A percentile compares a stretch with the other conserved stretches of the same genome.
These are phyloP conservation scores for Ophiostoma ips DNA, from an alignment of 2,329 filamentous ascomycete species.

Conservation along the genomic window DNA sequence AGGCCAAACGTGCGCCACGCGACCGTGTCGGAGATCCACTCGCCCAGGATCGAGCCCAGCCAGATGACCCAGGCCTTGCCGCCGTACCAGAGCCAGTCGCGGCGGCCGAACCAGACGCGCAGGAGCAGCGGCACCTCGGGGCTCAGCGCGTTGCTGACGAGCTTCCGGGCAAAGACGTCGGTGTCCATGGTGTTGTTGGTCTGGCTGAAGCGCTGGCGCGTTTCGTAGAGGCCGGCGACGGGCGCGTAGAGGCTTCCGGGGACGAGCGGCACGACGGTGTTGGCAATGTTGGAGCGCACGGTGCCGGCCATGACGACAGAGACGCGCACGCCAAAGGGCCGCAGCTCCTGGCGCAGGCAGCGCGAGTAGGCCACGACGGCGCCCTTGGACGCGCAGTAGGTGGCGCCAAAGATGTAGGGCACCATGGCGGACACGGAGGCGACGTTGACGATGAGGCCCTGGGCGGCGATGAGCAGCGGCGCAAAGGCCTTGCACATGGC, in stretches of 20 bases:
- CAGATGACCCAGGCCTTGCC: slow-evolving; percentile 23
- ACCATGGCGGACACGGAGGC: slow-evolving; percentile 36
- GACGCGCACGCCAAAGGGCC: slow-evolving; percentile 40
- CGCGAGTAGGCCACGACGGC: slow-evolving; percentile 40
- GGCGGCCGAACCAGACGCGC: slow-evolving; percentile 24
- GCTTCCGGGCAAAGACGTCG: slow-evolving; percentile 26
- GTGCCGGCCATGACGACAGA: slow-evolving; percentile 43
- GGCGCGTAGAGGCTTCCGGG: slow-evolving; percentile 32
- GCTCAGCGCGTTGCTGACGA: slow-evolving; percentile 29
- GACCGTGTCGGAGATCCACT: slow-evolving; percentile 24
- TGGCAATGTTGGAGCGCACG: slow-evolving; percentile 35
- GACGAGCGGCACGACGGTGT: slow-evolving; percentile 28
- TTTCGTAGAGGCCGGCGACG: slow-evolving; percentile 31
- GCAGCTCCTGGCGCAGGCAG: slow-evolving; percentile 37
- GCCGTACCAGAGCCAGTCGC: slow-evolving; percentile 30
- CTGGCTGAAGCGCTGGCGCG: slow-evolving; percentile 34
- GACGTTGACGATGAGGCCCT: slow-evolving; percentile 41
- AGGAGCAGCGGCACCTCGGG: slow-evolving; percentile 21
- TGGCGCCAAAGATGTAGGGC: slow-evolving; percentile 38
- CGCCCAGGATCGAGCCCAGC: slow-evolving; percentile 30
- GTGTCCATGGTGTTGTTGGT: slow-evolving; percentile 31
- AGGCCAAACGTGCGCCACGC: slow-evolving; percentile 23
- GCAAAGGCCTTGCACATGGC: slow-evolving; percentile 38
- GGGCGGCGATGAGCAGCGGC: slow-evolving; percentile 33
- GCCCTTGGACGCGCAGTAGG: slow-evolving; percentile 42